Base-by-base conservation (phyloP, 192 early-diverging fungal genomes). In the Podila clonocystis region DNA sequence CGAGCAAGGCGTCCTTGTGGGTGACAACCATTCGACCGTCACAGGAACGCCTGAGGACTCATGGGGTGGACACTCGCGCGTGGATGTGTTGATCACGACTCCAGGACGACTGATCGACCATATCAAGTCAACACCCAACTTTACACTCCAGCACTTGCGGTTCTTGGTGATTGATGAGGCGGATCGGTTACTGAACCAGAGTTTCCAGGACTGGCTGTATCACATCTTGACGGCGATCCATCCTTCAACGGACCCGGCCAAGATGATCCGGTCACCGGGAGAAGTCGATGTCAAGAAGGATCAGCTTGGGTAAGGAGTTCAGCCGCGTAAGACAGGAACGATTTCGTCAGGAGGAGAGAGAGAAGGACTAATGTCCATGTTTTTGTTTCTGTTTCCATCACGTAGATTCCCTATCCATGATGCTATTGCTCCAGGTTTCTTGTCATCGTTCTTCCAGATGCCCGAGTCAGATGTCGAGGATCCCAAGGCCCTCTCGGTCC, bases 151-250 rank as follows among this genome's bases (percentile, higher is more conserved):
- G 62, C 96, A 99, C 83, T 80, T 98, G 55, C 86, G 96, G 69
- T 98, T 96, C 79, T 84, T 97, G 86, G 93, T 91, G 17, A 92
- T 98, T 61, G 98, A 99, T 87, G 98, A 99, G 74, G 98, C 98
- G 2, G 98, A 99, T 85, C 88, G 97, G 28, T 73, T 99, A 33
- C 84, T 99, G 62, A 94, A 94, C 70, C 95, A 98, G 80, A 92
- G 91, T 62, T 97, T 94, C 77, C 91, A 97, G 67, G 97, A 94
- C 57, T 99, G 98, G 98, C 84, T 99, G 50, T 79, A 75, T 11
- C 86, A 91, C 50, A 93, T 96, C 20, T 87, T 94, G 52, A 84
- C 87, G 31, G 87, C 93, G 0, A 88, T 87, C 22, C 89, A 88
- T 13, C 83, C 82, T 34, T 65, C 70, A 26, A 58, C 55, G 19